Conservation (phyloP, 345 rosid genomes). For the Kandelia obovata region DNA sequence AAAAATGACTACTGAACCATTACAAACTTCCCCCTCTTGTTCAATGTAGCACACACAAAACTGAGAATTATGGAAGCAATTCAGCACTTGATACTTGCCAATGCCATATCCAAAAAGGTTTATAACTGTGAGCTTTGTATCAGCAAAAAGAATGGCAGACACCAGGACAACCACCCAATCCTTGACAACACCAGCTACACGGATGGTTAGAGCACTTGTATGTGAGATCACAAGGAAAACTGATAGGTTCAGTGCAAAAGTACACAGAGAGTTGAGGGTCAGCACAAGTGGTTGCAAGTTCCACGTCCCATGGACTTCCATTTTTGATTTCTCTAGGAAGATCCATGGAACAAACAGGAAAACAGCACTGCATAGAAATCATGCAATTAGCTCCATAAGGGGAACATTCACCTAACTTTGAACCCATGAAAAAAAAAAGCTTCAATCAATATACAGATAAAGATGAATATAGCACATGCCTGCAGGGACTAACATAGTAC, state of each 20-base stretch:
- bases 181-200: conserved; percentile 98
- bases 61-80: background rate
- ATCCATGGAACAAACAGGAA: conserved; percentile 93
- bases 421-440: background rate
- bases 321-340: conserved; percentile 84
- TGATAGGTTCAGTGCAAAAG: conserved; percentile 95
- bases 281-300: conserved; percentile 61
- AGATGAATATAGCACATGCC: conserved; percentile 41
- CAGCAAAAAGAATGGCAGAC: conserved; percentile 88
- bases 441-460: background rate
- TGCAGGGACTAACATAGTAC: conserved; percentile 99
- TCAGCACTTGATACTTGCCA: conserved; percentile 41
- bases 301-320: conserved; percentile 78
- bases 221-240: conserved; percentile 95
- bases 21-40: no score
- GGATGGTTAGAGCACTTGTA: conserved; percentile 95
- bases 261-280: conserved; percentile 77
- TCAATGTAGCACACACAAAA: background rate
- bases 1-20: no score
- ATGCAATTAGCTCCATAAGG: conserved; percentile 4
- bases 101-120: conserved; percentile 86
- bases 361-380: conserved; percentile 57
- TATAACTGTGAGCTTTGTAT: conserved; percentile 81
- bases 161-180: conserved; percentile 97
- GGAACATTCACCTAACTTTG: conserved; percentile 2